Conservation (phyloP, 768 basidiomycete species). For the Hebeloma cylindrosporum region DNA sequence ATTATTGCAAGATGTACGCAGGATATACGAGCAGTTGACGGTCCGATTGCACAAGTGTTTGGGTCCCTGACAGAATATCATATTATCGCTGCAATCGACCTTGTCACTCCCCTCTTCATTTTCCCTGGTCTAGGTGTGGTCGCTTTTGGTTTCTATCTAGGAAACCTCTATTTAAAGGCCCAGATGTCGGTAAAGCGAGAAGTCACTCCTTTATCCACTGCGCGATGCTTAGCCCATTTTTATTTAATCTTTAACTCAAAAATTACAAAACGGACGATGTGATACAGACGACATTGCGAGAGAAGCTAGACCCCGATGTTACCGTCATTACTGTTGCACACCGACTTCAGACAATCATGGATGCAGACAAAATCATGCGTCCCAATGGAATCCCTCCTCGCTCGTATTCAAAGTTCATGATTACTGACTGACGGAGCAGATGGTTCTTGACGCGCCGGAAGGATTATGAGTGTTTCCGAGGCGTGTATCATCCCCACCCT, state of each 20-base stretch:
- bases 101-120: constrained; percentile 43
- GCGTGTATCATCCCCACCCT: not conserved
- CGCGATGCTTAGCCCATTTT: constrained; percentile 3
- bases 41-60: constrained; percentile 29
- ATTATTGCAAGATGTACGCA: constrained; percentile 21
- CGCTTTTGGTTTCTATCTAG: constrained; percentile 40
- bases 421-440: constrained; percentile 25
- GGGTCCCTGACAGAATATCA: constrained; percentile 27
- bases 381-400: constrained; percentile 9
- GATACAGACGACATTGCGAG: constrained; percentile 67
- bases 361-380: constrained; percentile 55
- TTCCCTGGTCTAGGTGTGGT: constrained; percentile 42
- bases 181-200: constrained; percentile 46
- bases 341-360: constrained; percentile 64
- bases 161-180: constrained; percentile 41
- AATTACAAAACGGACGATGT: constrained; percentile 65
- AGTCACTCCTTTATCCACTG: constrained; percentile 20
- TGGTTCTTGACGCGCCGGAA: constrained; percentile 45
- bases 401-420: no score
- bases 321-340: constrained; percentile 70
- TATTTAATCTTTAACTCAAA: constrained; percentile 14
- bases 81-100: constrained; percentile 37
- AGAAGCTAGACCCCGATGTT: constrained; percentile 58
- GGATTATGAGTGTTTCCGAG: not conserved
- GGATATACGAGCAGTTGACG: constrained; percentile 47